A percentile compares a stretch with the other conserved stretches of the same genome.
Evolutionary conservation across 1,139 yeast species (phyloP).

Genomic region (Yamadazyma trypodendri): DNA sequence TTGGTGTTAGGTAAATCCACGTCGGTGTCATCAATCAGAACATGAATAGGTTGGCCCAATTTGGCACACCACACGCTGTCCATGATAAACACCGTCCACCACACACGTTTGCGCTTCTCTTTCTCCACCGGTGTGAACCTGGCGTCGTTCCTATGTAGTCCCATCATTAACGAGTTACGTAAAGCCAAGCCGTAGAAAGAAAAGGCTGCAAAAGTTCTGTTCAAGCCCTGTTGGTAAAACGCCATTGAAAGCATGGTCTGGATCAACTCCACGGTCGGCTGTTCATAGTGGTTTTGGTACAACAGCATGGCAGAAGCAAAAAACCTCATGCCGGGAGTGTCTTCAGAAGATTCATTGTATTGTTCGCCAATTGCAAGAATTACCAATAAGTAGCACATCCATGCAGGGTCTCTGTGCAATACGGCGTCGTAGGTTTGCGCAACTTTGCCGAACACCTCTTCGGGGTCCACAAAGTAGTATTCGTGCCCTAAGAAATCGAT

Average conservation of each 20-base stretch:
- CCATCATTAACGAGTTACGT: slow-evolving; percentile 13
- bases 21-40: slow-evolving; percentile 11
- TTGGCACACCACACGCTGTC: slow-evolving; percentile 15
- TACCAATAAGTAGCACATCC: slow-evolving; percentile 13
- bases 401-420: slow-evolving; percentile 11
- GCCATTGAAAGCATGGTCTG: slow-evolving; percentile 13
- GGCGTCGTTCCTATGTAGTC: slow-evolving; percentile 11
- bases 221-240: slow-evolving; percentile 15
- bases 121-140: slow-evolving; percentile 4
- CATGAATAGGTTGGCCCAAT: slow-evolving; percentile 14
- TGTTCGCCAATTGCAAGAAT: slow-evolving; percentile 16
- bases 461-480: slow-evolving; percentile 12
- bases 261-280: slow-evolving; percentile 10
- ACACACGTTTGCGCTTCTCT: slow-evolving; percentile 14
- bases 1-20: slow-evolving; percentile 10
- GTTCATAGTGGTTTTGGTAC: slow-evolving; percentile 11
- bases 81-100: slow-evolving; percentile 15
- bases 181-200: slow-evolving; percentile 14
- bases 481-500: slow-evolving; percentile 14
- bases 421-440: slow-evolving; percentile 10
- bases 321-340: slow-evolving; percentile 16
- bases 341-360: slow-evolving; percentile 13
- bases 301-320: slow-evolving; percentile 13
- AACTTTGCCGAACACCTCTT: slow-evolving; percentile 9
- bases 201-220: slow-evolving; percentile 12